These are phyloP conservation scores for Austroboletus eburneus DNA, from an alignment of 768 basidiomycete species.

Conservation along the genomic window DNA sequence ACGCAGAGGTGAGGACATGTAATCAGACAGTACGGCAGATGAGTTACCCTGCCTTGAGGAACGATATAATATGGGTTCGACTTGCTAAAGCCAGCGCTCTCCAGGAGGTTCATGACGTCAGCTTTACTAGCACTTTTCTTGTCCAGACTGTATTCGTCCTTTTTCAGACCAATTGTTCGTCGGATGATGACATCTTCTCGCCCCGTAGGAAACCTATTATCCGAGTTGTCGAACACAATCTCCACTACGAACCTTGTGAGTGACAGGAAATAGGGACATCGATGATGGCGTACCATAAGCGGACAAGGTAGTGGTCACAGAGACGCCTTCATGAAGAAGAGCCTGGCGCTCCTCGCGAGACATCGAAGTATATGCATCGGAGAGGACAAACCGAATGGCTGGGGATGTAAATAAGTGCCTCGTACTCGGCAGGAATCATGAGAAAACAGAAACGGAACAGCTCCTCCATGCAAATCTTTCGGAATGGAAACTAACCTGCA, in stretches of 20 bases:
- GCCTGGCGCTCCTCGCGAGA: constrained; percentile 88
- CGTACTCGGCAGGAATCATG: neutral
- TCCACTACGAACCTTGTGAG: constrained; percentile 47
- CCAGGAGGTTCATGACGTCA: constrained; percentile 95
- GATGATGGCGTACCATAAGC: constrained; percentile 66
- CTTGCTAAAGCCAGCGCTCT: constrained; percentile 95
- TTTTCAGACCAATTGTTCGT: constrained; percentile 95
- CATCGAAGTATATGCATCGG: constrained; percentile 97
- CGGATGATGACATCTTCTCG: constrained; percentile 84
- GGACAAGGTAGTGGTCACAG: constrained; percentile 81
- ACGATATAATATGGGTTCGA: constrained; percentile 99
- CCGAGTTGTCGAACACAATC: constrained; percentile 93
- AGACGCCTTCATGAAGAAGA: constrained; percentile 91
- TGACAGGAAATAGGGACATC: neutral
- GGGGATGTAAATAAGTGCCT: constrained; percentile 2
- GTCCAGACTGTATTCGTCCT: constrained; percentile 97
- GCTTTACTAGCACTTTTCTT: constrained; percentile 94
- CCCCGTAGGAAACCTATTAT: constrained; percentile 91
- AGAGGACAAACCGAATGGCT: constrained; percentile 97
- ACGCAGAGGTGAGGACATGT: constrained; percentile 6
- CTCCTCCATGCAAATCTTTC: neutral
- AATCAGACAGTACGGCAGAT: neutral
- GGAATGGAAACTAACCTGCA: constrained; percentile 53
- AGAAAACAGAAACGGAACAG: neutral
- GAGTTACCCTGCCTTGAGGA: constrained; percentile 88